Conservation (phyloP, 352 stramenopile genomes). For the Pythium catenulatum region DNA sequence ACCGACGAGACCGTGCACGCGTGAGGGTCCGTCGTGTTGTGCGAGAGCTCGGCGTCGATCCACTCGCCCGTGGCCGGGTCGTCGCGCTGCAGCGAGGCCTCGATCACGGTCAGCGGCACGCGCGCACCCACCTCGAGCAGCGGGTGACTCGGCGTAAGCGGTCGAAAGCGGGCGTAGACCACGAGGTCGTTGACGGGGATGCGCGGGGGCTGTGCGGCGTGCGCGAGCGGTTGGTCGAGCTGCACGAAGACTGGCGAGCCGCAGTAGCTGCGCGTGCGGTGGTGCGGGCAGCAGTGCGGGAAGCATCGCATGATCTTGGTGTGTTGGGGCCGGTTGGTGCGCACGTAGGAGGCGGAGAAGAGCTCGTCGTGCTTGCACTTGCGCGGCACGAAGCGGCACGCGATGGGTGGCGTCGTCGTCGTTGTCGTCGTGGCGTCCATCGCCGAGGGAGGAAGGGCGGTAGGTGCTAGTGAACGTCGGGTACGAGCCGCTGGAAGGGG, state of each 20-base stretch:
- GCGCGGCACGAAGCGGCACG: neutral
- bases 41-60: neutral
- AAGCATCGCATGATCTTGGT: conserved; percentile 47
- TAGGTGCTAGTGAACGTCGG: too few relatives aligned
- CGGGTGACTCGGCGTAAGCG: neutral
- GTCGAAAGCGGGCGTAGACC: conserved; percentile 19
- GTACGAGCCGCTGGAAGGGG: too few relatives aligned
- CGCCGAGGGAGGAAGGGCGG: too few relatives aligned
- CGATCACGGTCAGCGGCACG: neutral
- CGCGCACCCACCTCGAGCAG: neutral
- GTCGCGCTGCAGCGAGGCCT: neutral
- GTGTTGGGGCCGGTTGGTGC: conserved; percentile 21
- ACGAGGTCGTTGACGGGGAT: neutral
- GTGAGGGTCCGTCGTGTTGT: neutral
- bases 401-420: too few relatives aligned
- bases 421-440: too few relatives aligned
- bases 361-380: neutral
- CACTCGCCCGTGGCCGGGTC: conserved; percentile 19
- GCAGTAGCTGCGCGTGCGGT: conserved; percentile 48
- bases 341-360: neutral
- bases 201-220: neutral
- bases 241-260: conserved; percentile 9
- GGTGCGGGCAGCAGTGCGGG: conserved; percentile 43
- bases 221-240: neutral
- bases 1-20: neutral